These are phyloP conservation scores for Mortierella claussenii DNA, from an alignment of 192 early-diverging fungal genomes.

Conservation along the genomic window DNA sequence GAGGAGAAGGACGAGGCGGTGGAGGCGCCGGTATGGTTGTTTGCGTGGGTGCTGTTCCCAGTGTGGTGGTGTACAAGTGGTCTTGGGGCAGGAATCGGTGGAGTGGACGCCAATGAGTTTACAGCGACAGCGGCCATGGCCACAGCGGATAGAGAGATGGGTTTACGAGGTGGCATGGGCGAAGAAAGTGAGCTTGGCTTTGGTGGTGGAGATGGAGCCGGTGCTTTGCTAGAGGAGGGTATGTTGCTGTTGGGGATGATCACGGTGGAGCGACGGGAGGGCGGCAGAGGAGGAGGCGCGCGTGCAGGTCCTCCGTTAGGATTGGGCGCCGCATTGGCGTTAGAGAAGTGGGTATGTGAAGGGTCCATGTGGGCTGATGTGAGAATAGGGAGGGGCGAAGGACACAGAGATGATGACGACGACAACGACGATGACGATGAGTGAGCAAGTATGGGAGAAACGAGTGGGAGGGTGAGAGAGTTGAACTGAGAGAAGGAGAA, in stretches of 20 bases:
- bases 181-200: constrained; percentile 34
- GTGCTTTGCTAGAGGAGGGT: neutral
- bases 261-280: constrained; percentile 37
- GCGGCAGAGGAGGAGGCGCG: constrained; percentile 39
- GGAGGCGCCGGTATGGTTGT: neutral
- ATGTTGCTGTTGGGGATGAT: neutral
- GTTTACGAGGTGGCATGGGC: constrained; percentile 32
- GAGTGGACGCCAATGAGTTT: constrained; percentile 14
- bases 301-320: constrained; percentile 1
- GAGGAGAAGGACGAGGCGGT: constrained; percentile 2
- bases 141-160: constrained; percentile 26
- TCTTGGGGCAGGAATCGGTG: constrained; percentile 35
- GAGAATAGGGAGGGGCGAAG: constrained; percentile 2
- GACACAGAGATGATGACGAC: neutral
- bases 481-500: too few relatives aligned
- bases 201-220: constrained; percentile 44
- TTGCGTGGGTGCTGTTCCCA: constrained; percentile 1
- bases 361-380: too few relatives aligned
- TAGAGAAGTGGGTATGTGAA: neutral
- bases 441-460: neutral
- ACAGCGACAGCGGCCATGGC: constrained; percentile 33
- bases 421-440: too few relatives aligned
- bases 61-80: constrained; percentile 2
- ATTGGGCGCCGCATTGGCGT: constrained; percentile 4
- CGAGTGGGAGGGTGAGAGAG: neutral